Base-by-base conservation (phyloP, 2,329 filamentous ascomycete species). In the Lasiodiplodia theobromae region DNA sequence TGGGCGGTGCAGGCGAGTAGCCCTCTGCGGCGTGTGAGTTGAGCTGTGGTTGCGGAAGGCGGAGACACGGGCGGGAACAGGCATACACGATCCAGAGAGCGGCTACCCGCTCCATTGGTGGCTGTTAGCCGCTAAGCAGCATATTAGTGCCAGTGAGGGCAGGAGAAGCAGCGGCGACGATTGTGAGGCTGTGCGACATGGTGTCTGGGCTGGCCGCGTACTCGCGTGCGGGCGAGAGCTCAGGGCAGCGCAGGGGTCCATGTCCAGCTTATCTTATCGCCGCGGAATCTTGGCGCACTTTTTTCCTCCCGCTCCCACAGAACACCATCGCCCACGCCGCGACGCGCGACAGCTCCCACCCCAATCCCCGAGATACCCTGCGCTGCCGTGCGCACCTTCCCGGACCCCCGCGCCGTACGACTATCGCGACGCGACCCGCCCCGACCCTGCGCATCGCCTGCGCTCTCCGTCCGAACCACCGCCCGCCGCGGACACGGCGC, bases 1-100 rank as follows among this genome's bases (percentile, higher is more conserved):
- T 79, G 78, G 37, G 70, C 71, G 54, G 74, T 74, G 71, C 75
- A 76, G 73, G 76, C 70, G 68, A 79, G 70, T 69, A 79, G 76
- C 72, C 75, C 78, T 74, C 77, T 79, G 71, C 53, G 31, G 38
- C 16, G 11, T 14, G 34, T 18, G 34, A 54, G 47, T 25, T 49
- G n/a, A n/a, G 23, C 25, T 14, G 31, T 7, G 60, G 18, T 2
- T 18, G 21, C 44, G 47, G 8, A 12, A n/a, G n/a, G 16, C 25
- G 60, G 57, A 60, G 12, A n/a, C 18, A 31, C 28, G 28, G 28
- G n/a, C 44, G 44, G 47, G 60, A 21, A 28, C n/a, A 12, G 8
- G 37, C 49, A 40, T 44, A 66, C 63, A 49, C 49, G 51, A 66
- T 28, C 23, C 63, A 66, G 63, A 66, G 51, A 56, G 52, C 40